Evolutionary conservation across 805 yeast species (phyloP).

Genomic region (Maudiozyma serrabonitensis): DNA sequence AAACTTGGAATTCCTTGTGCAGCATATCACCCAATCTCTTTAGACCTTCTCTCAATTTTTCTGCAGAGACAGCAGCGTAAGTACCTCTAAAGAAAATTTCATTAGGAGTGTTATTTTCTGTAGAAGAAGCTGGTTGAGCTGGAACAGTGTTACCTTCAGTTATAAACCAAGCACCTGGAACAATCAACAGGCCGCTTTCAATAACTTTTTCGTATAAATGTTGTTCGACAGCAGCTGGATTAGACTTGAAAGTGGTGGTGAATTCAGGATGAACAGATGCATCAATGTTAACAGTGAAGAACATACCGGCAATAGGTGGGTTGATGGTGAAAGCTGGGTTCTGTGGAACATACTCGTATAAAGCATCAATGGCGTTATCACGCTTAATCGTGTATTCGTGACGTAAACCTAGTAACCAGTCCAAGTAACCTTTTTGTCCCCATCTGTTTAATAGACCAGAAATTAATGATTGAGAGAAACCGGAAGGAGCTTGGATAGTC

Average conservation of each 20-base stretch:
- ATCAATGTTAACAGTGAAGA: conserved; percentile 65
- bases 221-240: conserved; percentile 55
- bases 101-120: conserved; percentile 34
- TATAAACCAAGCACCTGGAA: conserved; percentile 79
- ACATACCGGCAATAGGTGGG: conserved; percentile 83
- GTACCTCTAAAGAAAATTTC: conserved; percentile 75
- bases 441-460: conserved; percentile 68
- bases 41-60: conserved; percentile 48
- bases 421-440: conserved; percentile 85
- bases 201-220: conserved; percentile 54
- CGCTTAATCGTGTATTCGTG: conserved; percentile 79
- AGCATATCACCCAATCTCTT: conserved; percentile 61
- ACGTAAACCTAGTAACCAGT: conserved; percentile 81
- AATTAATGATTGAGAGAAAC: conserved; percentile 64
- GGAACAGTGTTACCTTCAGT: conserved; percentile 46
- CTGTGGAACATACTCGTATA: conserved; percentile 42
- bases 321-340: conserved; percentile 28
- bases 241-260: conserved; percentile 42
- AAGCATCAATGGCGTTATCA: conserved; percentile 73
- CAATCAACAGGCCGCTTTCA: conserved; percentile 55
- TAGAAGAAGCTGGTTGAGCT: conserved; percentile 42
- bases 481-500: conserved; percentile 69
- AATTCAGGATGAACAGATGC: conserved; percentile 75
- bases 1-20: conserved; percentile 37
- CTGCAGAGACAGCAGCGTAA: conserved; percentile 75